A percentile compares a stretch with the other conserved stretches of the same genome.
phyloP scores from a whole-genome alignment of 1,284 basidiomycete species.

The Ustilago sp. region DNA sequence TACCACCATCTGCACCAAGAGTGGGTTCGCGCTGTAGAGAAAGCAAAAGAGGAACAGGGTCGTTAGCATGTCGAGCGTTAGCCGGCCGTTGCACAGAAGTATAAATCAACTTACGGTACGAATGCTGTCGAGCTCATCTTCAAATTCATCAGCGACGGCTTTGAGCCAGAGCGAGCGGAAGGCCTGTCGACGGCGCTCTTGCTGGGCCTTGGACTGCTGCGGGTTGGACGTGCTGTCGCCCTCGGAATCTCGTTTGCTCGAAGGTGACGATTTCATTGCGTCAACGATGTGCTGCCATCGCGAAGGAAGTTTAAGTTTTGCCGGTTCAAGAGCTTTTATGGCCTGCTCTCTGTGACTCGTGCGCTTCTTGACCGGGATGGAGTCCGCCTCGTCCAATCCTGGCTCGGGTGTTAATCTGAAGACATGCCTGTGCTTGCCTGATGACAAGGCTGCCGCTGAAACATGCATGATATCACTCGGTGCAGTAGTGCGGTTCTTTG shows the following conservation, averaged over 20 bases:
- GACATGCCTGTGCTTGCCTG: conserved; percentile 11
- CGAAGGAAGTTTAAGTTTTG: background rate
- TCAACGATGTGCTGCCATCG: conserved; percentile 39
- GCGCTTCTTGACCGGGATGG: background rate
- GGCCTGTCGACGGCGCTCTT: conserved; percentile 32
- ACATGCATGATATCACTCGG: background rate
- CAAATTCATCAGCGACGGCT: conserved; percentile 58
- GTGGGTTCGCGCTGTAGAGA: conserved; percentile 38
- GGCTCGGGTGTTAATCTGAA: conserved; percentile 40
- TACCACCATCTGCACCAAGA: conserved; percentile 50
- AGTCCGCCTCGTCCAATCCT: background rate
- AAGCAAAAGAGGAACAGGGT: background rate
- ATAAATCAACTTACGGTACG: conserved; percentile 34
- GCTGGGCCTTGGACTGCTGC: conserved; percentile 21
- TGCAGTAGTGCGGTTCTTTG: background rate
- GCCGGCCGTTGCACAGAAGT: background rate
- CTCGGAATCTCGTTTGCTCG: background rate
- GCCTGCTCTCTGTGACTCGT: background rate
- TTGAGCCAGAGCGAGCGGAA: conserved; percentile 59
- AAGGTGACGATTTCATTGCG: conserved; percentile 13
- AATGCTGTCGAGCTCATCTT: conserved; percentile 55
- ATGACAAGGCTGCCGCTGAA: background rate
- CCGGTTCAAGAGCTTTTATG: conserved; percentile 16
- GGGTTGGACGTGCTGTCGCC: background rate
- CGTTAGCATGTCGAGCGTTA: background rate